Conservation (phyloP, 169 alveolate species). For the Cryptosporidium viatorum region DNA sequence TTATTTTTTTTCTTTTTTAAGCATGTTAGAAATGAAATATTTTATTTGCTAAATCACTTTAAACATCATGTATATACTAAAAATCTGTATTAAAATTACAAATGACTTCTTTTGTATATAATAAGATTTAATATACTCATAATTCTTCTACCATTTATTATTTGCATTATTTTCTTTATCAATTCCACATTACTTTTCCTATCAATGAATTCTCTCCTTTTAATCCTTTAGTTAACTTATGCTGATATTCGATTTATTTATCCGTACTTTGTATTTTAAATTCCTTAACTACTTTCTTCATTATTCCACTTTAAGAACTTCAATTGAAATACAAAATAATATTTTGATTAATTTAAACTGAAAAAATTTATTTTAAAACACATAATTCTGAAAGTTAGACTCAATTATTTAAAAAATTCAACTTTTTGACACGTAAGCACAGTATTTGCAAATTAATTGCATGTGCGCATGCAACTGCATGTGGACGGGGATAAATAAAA, state of each 20-base stretch:
- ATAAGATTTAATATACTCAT: too few species aligned
- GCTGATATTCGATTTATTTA: too few species aligned
- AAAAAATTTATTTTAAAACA: too few species aligned
- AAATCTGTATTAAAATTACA: too few species aligned
- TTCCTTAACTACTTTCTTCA: too few species aligned
- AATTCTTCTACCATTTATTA: neutral
- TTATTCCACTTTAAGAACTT: too few species aligned
- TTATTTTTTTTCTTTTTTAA: neutral
- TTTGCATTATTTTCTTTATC: neutral
- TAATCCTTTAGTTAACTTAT: too few species aligned
- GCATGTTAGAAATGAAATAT: neutral
- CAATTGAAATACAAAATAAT: too few species aligned
- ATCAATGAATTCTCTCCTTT: neutral
- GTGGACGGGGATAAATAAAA: neutral
- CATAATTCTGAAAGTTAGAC: neutral
- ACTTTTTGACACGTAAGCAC: neutral
- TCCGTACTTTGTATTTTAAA: too few species aligned
- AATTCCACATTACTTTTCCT: too few species aligned
- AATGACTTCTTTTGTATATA: neutral
- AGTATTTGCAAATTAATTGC: neutral
- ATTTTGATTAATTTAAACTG: neutral
- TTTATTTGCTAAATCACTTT: too few species aligned
- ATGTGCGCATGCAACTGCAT: constrained; percentile 2
- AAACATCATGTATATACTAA: too few species aligned
- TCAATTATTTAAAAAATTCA: neutral